These are phyloP conservation scores for Nicotiana attenuata DNA, from an alignment of 257 asterid genomes.

Conservation along the genomic window DNA sequence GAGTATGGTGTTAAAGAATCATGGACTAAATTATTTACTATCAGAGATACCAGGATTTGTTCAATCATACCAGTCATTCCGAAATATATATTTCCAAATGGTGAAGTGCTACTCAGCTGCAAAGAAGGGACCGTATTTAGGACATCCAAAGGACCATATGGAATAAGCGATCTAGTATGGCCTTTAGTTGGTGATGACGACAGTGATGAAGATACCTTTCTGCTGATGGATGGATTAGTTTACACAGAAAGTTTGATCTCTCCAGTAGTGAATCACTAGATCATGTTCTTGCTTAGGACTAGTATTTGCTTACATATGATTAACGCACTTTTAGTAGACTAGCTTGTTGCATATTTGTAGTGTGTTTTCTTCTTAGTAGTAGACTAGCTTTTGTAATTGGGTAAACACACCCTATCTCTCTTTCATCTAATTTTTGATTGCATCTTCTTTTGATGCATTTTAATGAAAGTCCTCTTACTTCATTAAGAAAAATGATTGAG, in stretches of 20 bases:
- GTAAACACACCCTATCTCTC: no score
- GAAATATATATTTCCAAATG: background rate
- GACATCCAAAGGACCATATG: no score
- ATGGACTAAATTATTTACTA: background rate
- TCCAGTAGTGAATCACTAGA: background rate
- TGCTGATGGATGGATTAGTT: no score
- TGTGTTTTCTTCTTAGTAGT: no score
- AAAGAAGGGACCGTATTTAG: no score
- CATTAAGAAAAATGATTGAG: no score
- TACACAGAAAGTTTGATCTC: background rate
- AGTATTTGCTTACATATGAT: background rate
- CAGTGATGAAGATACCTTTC: background rate
- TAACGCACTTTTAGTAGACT: background rate
- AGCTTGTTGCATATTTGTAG: background rate
- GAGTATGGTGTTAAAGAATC: slow-evolving; percentile 2
- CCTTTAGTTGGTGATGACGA: background rate
- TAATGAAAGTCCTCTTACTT: no score
- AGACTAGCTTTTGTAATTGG: no score
- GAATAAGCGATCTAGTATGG: background rate
- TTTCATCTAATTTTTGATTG: no score
- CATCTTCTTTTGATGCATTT: no score
- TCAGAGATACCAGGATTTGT: background rate
- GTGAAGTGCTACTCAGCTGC: background rate
- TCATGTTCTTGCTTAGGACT: background rate
- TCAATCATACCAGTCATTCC: no score